Conservation (phyloP, 768 basidiomycete genomes). For the Tricholoma flavovirens region DNA sequence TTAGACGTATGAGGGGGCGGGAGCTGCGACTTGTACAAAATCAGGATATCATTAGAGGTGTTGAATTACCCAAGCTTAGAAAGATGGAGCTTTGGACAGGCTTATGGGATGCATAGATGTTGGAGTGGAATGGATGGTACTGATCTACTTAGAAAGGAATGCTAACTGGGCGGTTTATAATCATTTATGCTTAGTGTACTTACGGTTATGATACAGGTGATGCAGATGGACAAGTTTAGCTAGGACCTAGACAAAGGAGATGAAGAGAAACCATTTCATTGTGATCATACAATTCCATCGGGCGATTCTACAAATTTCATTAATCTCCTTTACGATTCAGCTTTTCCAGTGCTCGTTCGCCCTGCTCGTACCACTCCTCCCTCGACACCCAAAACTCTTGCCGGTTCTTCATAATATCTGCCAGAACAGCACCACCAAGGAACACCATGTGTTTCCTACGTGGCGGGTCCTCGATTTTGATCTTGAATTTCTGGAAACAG, state of each 20-base stretch:
- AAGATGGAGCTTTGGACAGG: constrained; percentile 39
- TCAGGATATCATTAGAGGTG: constrained; percentile 57
- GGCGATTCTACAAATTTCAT: background rate
- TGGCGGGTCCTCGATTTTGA: constrained; percentile 96
- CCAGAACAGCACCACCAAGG: constrained; percentile 96
- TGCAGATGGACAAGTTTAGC: background rate
- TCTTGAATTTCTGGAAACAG: constrained; percentile 88
- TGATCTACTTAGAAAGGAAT: background rate
- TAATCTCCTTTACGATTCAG: constrained; percentile 46
- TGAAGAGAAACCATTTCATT: background rate
- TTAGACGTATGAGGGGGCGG: constrained; percentile 73
- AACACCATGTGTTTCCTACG: constrained; percentile 99
- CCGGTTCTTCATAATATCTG: constrained; percentile 95
- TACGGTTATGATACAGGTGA: background rate
- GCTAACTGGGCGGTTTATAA: background rate
- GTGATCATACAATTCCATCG: background rate
- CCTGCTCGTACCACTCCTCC: constrained; percentile 95
- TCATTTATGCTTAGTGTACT: background rate
- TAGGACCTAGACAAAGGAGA: background rate
- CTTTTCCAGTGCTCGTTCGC: constrained; percentile 76
- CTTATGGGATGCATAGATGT: constrained; percentile 31
- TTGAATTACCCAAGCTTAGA: constrained; percentile 24
- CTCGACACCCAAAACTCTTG: constrained; percentile 94
- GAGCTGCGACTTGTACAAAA: constrained; percentile 83
- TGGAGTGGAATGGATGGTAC: background rate